phyloP scores from a whole-genome alignment of 2,329 filamentous ascomycete species.

The Shiraia bambusicola region DNA sequence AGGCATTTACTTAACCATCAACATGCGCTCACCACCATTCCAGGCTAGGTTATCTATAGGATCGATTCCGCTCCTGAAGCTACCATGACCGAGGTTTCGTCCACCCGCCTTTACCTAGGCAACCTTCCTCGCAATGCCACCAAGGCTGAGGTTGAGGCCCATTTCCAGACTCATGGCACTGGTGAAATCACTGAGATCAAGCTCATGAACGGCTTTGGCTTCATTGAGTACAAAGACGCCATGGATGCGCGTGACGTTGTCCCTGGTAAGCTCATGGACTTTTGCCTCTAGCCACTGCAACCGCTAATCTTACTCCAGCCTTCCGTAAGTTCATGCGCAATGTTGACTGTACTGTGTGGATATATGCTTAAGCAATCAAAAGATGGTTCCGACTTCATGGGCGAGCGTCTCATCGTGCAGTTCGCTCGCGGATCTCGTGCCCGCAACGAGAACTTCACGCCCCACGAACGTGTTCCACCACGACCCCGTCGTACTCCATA shows the following conservation, averaged over 20 bases:
- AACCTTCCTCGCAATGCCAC: conserved; percentile 96
- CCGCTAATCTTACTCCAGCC: conserved; percentile 45
- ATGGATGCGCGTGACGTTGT: conserved; percentile 98
- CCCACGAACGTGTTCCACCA: conserved; percentile 66
- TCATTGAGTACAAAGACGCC: conserved; percentile 98
- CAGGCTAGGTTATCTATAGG: conserved; percentile 36
- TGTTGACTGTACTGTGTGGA: not conserved
- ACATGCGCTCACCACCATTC: conserved; percentile 37
- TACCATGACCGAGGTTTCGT: conserved; percentile 81
- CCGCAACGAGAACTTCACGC: conserved; percentile 64
- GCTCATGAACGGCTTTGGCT: conserved; percentile 99
- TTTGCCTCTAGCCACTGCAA: not conserved
- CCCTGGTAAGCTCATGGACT: conserved; percentile 69
- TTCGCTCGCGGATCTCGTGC: conserved; percentile 84
- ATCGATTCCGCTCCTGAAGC: conserved; percentile 14
- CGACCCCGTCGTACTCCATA: conserved; percentile 92
- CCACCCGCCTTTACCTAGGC: conserved; percentile 93
- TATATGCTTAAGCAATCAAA: conserved; percentile 21
- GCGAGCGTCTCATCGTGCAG: conserved; percentile 94
- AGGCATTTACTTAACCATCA: conserved; percentile 26
- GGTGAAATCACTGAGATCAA: conserved; percentile 99
- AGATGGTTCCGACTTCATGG: conserved; percentile 99
- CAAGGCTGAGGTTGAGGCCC: conserved; percentile 93
- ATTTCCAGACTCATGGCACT: conserved; percentile 93
- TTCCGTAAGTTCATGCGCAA: conserved; percentile 55